Base-by-base conservation (phyloP, 352 stramenopile species). In the Phytophthora chlamydospora region DNA sequence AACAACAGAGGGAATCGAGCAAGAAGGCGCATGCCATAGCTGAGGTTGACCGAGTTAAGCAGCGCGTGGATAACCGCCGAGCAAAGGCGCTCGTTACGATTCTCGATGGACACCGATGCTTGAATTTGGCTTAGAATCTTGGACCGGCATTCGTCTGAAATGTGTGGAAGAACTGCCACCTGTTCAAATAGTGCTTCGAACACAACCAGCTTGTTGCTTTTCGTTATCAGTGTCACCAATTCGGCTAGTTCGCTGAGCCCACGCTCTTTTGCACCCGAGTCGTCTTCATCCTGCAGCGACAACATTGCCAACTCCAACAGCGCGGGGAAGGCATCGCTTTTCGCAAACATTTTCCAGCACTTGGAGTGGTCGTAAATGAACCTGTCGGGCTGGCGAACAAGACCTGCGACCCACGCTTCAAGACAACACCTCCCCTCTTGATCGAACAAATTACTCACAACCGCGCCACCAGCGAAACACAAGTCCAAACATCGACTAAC, bases 51-150 rank as follows among this genome's bases (percentile, higher is more conserved):
- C 1, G 76, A 73, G 52, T 87, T 91, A 12, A 94, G 56, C 13
- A 96, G 62, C 17, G 83, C 73, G 36, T 91, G 82, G 13, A 93
- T 85, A 6, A 86, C 71, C 7, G 74, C 84, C 13, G 78, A 77
- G 46, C 81, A 89, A 40, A 90, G 58, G 12, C 51, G 62, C 14
- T 90, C 73, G 50, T 87, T 78, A 19, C 50, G 71, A 42, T 58
- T 75, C 32, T 83, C 75, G 45, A 74, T 62, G 0, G 68, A 69
- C 11, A 84, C 41, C 21, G 66, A 70, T 5, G 48, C 46, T 53
- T 85, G 71, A 38, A 93, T 77, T 17, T 90, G 78, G 19, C 51
- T 40, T 7, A 93, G 53, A 16, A 89, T 74, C 34, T 76, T 83
- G 11, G 61, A 66, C 13, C 89, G 52, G 3, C 79, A 71, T 16